phyloP scores from a whole-genome alignment of 345 rosid species.

The Salix exigua region DNA sequence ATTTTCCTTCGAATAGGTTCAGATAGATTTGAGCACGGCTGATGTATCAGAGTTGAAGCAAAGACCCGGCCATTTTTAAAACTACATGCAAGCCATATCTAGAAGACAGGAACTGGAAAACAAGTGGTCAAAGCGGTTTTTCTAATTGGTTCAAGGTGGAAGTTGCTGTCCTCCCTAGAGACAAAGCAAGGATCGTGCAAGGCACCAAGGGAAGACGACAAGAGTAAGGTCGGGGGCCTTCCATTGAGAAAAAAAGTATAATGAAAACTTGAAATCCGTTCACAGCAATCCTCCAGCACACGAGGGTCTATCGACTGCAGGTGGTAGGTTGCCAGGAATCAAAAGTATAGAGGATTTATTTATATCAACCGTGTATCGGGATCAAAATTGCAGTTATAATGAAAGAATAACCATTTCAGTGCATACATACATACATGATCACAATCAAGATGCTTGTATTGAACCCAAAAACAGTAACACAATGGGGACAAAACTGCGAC shows the following conservation, averaged over 20 bases:
- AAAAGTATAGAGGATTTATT: too few species aligned
- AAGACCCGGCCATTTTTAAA: neutral
- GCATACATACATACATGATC: slow-evolving; percentile 30
- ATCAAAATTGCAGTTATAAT: slow-evolving; percentile 21
- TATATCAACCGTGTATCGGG: too few species aligned
- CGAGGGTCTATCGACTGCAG: too few species aligned
- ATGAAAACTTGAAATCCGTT: too few species aligned
- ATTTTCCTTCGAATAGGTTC: slow-evolving; percentile 21
- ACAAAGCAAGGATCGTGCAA: slow-evolving; percentile 7
- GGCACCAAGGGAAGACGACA: slow-evolving; percentile 28
- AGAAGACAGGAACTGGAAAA: neutral
- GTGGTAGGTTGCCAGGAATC: too few species aligned
- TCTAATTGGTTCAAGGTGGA: neutral
- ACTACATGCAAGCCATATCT: slow-evolving; percentile 25
- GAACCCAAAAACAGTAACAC: slow-evolving; percentile 11
- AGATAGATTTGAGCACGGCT: slow-evolving; percentile 16
- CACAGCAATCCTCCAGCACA: too few species aligned
- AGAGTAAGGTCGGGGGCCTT: neutral
- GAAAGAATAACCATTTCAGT: slow-evolving; percentile 46
- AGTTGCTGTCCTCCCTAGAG: slow-evolving; percentile 13
- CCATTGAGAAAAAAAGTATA: too few species aligned
- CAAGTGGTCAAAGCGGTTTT: neutral
- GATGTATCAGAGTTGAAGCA: slow-evolving; percentile 16
- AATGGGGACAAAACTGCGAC: slow-evolving; percentile 54
- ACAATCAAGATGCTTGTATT: slow-evolving; percentile 16